Base-by-base conservation (phyloP, 2,329 filamentous ascomycete genomes). In the Didymella arachidicola region DNA sequence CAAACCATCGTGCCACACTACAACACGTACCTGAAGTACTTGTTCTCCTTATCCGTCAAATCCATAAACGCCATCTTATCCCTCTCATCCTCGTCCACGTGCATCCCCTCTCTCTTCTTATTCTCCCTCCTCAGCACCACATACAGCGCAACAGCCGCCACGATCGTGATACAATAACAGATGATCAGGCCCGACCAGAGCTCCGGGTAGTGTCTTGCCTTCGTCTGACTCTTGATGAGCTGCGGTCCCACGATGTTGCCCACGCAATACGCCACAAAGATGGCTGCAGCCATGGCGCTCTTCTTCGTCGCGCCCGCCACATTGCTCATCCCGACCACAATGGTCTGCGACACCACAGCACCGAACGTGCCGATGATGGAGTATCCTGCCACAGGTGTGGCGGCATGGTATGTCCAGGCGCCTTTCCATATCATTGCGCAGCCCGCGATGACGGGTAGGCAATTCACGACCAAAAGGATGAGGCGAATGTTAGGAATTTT, bases 261-360 rank as follows among this genome's bases (percentile, higher is more conserved):
- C 7, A 92, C 86, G 54, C 88, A 90, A 69, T 92, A 92, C 0
- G 88, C 89, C 0, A 91, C 88, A 62, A 92, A 93, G 1, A 91
- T 88, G 0, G 87, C 87, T 0, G 87, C 87, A 0, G 89, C 88
- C 82, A 90, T 91, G 67, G 89, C 87, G 62, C 87, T 89, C 80
- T 92, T 92, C 79, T 93, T 93, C 0, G 89, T 92, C 25, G 89
- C 84, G 16, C 90, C 90, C 0, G 89, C 89, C 0, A 92, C 88
- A 63, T 93, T 93, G 11, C 85, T 84, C 81, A 85, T 85, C 0
- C 83, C 84, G 2, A 86, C 69, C 0, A 80, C 81, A 41, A 87
- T 85, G 2, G 83, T 82, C n/a, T 86, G 78, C 42, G 85, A 88
- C 0, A 90, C 89, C 0, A 90, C 88, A 0, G 85, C 87, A 0